Evolutionary conservation across 129 eudicot genomes (phyloP), one percentile per base, ranked within the genome.

Genomic region (Pseudognaphalium luteoalbum): DNA sequence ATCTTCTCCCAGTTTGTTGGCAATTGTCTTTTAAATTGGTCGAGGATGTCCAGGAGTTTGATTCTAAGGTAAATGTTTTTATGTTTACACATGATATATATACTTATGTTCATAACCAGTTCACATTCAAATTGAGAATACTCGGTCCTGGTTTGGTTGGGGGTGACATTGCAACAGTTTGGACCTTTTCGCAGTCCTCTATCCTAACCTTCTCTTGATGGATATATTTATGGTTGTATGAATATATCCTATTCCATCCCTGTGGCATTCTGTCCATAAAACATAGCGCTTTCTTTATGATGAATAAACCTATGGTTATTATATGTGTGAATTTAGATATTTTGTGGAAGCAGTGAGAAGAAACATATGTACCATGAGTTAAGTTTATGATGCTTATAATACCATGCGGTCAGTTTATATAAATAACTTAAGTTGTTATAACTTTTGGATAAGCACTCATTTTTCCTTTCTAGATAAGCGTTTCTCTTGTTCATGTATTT

Each of bases 1-100:
- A 91, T 78, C 97, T 94, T 81, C 92, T 94, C 74, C 96, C 99
- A 20, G 57, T 81, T 30, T 94, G 97, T 74, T 94, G 99, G 99
- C 87, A 91, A 78, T 78, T 81, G 71, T 89, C 96, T 72, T 94
- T 94, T 79, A 88, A 85, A 58, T 72, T 94, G 82, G 85, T 91
- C 1, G 93, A 94, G 82, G 97, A 91, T 69, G 99, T 91, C 29
- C 93, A 87, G 73, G 99, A 94, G 80, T 94, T 91, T 69, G 99
- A 94, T 79, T 94, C 99, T 17, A 94, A 94, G 92, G 98, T 92
- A 78, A 12, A 77, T 41, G 47, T 60, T 74, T 42, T 50, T 56
- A 39, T 20, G 19, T n/a, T 69, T 58, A 16, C 70, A 62, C 63
- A 3, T 57, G 28, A n/a, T 57, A 57, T 57, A 8, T 9, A 10